These are phyloP conservation scores for Alternaria brassicicola DNA, from an alignment of 2,329 filamentous ascomycete species.

Conservation along the genomic window DNA sequence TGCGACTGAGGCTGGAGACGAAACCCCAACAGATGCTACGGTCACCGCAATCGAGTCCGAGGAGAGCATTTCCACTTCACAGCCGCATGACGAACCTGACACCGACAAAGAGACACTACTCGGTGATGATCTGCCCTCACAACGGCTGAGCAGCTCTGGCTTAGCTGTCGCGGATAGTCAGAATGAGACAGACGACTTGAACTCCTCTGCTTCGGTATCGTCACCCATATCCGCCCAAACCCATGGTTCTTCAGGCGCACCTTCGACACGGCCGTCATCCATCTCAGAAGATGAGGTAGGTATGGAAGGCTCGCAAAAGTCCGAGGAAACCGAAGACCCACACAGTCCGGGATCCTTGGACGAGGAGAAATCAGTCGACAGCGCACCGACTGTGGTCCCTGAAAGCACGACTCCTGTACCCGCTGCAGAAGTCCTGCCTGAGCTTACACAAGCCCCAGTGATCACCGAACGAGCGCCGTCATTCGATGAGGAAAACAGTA, in stretches of 20 bases:
- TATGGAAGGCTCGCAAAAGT: constrained; percentile 26
- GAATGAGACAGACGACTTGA: constrained; percentile 42
- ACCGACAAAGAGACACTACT: constrained; percentile 20
- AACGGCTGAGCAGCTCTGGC: constrained; percentile 56
- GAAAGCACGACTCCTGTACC: constrained; percentile 36
- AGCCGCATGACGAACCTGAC: constrained; percentile 10
- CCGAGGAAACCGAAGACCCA: constrained; percentile 16
- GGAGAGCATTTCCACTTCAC: neutral
- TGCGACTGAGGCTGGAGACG: neutral
- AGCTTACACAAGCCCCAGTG: constrained; percentile 7
- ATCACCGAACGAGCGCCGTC: constrained; percentile 13
- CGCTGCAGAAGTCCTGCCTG: constrained; percentile 25
- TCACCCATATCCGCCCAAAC: constrained; percentile 49
- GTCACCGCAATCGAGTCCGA: neutral
- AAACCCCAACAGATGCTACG: neutral
- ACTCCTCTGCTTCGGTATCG: constrained; percentile 44
- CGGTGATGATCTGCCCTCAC: constrained; percentile 19
- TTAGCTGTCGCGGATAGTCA: constrained; percentile 57
- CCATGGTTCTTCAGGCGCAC: constrained; percentile 45
- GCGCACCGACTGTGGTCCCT: constrained; percentile 45
- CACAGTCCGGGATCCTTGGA: constrained; percentile 28
- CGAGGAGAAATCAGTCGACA: constrained; percentile 42
- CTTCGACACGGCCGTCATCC: constrained; percentile 49
- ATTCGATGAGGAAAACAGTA: constrained; percentile 15
- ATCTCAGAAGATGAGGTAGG: constrained; percentile 46